A percentile compares a stretch with the other conserved stretches of the same genome.
Evolutionary conservation across 2,329 filamentous ascomycete genomes (phyloP).

Genomic region (Hymenoscyphus fraxineus): DNA sequence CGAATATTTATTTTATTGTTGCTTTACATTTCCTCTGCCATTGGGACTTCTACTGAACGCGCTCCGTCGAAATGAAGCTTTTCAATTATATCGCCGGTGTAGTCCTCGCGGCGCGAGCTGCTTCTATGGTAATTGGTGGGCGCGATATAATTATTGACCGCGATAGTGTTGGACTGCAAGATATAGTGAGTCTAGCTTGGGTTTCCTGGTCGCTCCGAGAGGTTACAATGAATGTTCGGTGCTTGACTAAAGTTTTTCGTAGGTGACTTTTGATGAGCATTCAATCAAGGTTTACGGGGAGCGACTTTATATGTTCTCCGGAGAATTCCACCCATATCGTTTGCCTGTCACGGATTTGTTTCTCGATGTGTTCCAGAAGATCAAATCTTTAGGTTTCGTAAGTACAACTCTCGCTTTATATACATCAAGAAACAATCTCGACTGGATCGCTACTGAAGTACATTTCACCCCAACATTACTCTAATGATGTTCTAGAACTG

Average conservation of each 20-base stretch:
- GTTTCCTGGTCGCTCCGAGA: background rate
- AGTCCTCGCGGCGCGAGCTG: slow-evolving; percentile 42
- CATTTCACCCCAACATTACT: background rate
- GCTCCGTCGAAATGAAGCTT: slow-evolving; percentile 37
- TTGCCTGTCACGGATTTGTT: slow-evolving; percentile 60
- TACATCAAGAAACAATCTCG: background rate
- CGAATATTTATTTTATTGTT: background rate
- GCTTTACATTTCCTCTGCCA: background rate
- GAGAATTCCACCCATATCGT: slow-evolving; percentile 60
- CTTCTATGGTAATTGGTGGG: slow-evolving; percentile 47
- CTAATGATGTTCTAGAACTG: slow-evolving; percentile 45
- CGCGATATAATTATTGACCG: slow-evolving; percentile 47
- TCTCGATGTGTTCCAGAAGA: slow-evolving; percentile 76
- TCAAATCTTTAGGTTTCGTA: slow-evolving; percentile 70
- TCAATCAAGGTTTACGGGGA: slow-evolving; percentile 61
- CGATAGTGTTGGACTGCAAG: slow-evolving; percentile 49
- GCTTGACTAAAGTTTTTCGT: background rate
- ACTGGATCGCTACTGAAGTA: background rate
- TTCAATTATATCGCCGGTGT: slow-evolving; percentile 33
- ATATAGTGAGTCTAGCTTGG: slow-evolving; percentile 44
- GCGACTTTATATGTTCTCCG: slow-evolving; percentile 58
- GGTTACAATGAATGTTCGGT: background rate
- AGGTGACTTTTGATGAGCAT: slow-evolving; percentile 60
- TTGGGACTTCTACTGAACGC: background rate
- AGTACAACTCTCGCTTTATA: background rate